Percentiles rank a stretch among this genome's conserved stretches.
phyloP scores from a whole-genome alignment of 352 stramenopile species.

The Pythium insidiosum region DNA sequence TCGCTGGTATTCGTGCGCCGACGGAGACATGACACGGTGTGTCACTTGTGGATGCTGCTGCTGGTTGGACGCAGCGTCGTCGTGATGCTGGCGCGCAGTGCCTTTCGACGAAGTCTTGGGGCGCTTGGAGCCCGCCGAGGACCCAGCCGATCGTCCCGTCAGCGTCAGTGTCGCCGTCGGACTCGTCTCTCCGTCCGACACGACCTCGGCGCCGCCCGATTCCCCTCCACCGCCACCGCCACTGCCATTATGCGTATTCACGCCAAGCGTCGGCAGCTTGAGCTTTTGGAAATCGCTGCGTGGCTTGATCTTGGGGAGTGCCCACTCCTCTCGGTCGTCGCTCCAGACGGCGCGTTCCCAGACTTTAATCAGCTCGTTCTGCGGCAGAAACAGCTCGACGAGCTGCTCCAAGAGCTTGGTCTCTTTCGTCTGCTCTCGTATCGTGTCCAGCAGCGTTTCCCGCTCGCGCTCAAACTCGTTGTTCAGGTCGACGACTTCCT shows the following conservation, averaged over 20 bases:
- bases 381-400: conserved; percentile 74
- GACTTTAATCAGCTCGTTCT: conserved; percentile 83
- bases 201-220: conserved; percentile 50
- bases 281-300: conserved; percentile 78
- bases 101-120: no score
- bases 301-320: conserved; percentile 62
- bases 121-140: conserved; percentile 3
- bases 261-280: conserved; percentile 46
- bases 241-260: conserved; percentile 2
- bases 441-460: conserved; percentile 78
- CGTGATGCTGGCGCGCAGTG: no score
- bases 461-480: conserved; percentile 83
- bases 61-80: no score
- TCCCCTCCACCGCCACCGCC: conserved; percentile 11
- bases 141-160: conserved; percentile 6
- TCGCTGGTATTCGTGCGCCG: no score
- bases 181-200: conserved; percentile 38
- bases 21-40: no score
- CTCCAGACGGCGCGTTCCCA: conserved; percentile 82
- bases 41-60: no score
- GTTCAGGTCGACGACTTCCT: conserved; percentile 80
- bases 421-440: conserved; percentile 87
- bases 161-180: background rate
- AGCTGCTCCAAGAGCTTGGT: conserved; percentile 84
- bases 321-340: conserved; percentile 78